Percentiles rank a stretch among this genome's conserved stretches.
phyloP scores from a whole-genome alignment of 179 eudicot genomes.

The Beta corolliflora region DNA sequence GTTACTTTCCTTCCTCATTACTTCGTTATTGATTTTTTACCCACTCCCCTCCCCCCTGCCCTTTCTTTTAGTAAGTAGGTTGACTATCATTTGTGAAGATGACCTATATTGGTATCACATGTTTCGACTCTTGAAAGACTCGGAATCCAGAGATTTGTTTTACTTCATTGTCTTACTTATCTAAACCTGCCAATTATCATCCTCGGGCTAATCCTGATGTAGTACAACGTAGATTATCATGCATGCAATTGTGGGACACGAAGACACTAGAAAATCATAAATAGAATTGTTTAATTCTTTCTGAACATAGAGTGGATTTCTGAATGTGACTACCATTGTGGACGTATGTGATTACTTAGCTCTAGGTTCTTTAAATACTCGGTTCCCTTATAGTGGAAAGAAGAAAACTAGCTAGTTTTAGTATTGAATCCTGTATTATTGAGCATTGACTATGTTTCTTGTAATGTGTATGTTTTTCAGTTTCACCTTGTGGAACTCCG shows the following conservation, averaged over 20 bases:
- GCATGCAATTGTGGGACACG: not conserved
- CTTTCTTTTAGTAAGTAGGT: not conserved
- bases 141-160: not conserved
- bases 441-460: not conserved
- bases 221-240: not conserved
- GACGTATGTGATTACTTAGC: not conserved
- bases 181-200: not conserved
- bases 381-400: not conserved
- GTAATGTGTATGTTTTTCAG: not conserved
- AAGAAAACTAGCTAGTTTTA: not conserved
- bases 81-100: no score
- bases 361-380: not conserved
- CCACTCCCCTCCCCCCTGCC: not conserved
- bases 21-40: not conserved
- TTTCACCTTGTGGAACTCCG: not conserved
- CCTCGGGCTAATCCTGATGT: not conserved
- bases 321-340: not conserved
- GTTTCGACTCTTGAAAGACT: not conserved
- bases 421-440: not conserved
- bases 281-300: no score
- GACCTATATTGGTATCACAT: no score
- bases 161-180: not conserved
- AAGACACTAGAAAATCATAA: not conserved
- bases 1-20: constrained; percentile 12
- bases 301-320: not conserved